phyloP scores from a whole-genome alignment of 441 rosid species.

The Pelargonium citronellum region DNA sequence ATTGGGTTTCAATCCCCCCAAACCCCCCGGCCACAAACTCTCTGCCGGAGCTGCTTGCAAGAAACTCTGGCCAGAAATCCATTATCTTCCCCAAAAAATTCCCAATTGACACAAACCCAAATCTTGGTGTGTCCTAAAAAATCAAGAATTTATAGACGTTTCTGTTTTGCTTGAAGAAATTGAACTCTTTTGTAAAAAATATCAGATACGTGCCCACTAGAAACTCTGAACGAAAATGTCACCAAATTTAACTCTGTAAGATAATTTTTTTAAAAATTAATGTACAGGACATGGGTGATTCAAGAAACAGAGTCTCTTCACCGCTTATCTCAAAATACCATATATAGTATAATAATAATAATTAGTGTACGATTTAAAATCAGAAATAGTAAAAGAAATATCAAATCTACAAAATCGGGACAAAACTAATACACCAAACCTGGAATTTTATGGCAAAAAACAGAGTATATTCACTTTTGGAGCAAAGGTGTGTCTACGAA shows the following conservation, averaged over 20 bases:
- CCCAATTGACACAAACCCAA: background rate
- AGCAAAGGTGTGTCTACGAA: background rate
- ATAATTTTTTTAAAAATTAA: background rate
- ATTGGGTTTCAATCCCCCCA: conserved; percentile 71
- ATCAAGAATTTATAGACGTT: background rate
- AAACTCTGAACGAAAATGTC: background rate
- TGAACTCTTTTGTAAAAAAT: background rate
- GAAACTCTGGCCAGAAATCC: conserved; percentile 87
- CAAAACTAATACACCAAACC: no score
- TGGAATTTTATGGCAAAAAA: no score
- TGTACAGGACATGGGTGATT: background rate
- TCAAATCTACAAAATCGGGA: background rate
- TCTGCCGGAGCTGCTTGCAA: conserved; percentile 63
- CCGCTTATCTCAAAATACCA: background rate
- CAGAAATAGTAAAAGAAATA: background rate
- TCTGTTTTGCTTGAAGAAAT: background rate
- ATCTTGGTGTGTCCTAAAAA: no score
- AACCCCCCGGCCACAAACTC: conserved; percentile 92
- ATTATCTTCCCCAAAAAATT: conserved; percentile 22
- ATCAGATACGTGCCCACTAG: background rate
- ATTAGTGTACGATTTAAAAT: no score
- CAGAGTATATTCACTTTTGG: background rate
- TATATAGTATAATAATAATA: background rate
- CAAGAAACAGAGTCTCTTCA: background rate
- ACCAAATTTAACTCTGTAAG: background rate